These are phyloP conservation scores for Botryotinia globosa DNA, from an alignment of 2,329 filamentous ascomycete species.

Conservation along the genomic window DNA sequence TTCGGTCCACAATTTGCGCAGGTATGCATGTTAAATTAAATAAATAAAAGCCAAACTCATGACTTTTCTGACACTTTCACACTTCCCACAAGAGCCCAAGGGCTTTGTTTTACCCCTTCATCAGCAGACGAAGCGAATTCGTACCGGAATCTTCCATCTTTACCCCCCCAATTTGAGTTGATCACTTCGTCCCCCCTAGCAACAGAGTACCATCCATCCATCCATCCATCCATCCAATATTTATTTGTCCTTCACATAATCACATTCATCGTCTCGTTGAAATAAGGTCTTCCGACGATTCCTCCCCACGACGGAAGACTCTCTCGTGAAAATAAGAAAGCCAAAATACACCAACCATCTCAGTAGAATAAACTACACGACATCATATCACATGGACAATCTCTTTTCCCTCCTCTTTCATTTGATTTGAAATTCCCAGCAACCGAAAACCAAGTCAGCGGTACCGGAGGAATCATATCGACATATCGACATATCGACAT, in stretches of 20 bases:
- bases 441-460: conserved; percentile 19
- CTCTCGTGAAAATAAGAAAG: background rate
- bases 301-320: background rate
- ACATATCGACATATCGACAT: background rate
- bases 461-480: conserved; percentile 1
- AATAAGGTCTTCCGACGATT: background rate
- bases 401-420: background rate
- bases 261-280: background rate
- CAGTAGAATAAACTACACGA: conserved; percentile 14
- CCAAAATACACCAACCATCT: background rate
- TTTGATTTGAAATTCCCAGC: conserved; percentile 4
- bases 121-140: conserved; percentile 18
- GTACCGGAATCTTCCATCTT: conserved; percentile 5
- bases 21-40: conserved; percentile 4
- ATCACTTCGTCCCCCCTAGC: conserved; percentile 2
- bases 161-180: background rate
- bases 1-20: conserved; percentile 10
- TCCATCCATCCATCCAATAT: conserved; percentile 16
- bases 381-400: conserved; percentile 4
- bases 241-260: conserved; percentile 6
- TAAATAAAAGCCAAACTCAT: background rate
- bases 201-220: conserved; percentile 18
- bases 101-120: conserved; percentile 13
- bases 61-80: background rate
- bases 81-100: conserved; percentile 13